phyloP scores from a whole-genome alignment of 768 basidiomycete species.

The Boletus tomentosulus region DNA sequence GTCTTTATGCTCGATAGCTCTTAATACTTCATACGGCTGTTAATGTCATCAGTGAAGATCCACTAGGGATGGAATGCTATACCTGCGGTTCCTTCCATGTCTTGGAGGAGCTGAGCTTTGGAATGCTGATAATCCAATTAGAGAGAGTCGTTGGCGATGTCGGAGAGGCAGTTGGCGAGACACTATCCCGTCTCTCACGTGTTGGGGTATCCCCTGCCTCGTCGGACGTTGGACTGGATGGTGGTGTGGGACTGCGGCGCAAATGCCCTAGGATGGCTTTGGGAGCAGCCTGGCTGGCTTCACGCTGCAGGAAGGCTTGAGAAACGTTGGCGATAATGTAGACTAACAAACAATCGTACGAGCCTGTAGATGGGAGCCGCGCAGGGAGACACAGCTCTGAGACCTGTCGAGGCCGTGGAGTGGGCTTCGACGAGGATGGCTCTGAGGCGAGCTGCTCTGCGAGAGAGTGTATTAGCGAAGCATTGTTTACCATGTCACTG shows the following conservation, averaged over 20 bases:
- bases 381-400: constrained; percentile 60
- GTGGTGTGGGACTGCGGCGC: constrained; percentile 41
- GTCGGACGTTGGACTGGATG: constrained; percentile 22
- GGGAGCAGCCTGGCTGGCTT: constrained; percentile 59
- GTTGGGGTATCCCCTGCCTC: constrained; percentile 13
- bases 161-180: constrained; percentile 18
- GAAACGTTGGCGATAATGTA: constrained; percentile 22
- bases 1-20: constrained; percentile 83
- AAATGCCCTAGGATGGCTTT: constrained; percentile 54
- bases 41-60: background rate
- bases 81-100: constrained; percentile 57
- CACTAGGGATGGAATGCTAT: constrained; percentile 4
- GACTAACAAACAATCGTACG: constrained; percentile 20
- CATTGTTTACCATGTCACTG: constrained; percentile 52
- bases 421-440: constrained; percentile 15
- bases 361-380: constrained; percentile 65
- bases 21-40: constrained; percentile 65
- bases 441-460: constrained; percentile 24
- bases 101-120: constrained; percentile 10
- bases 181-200: constrained; percentile 10
- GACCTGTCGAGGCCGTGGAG: constrained; percentile 37
- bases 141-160: constrained; percentile 18
- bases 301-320: constrained; percentile 66
- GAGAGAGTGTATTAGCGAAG: constrained; percentile 28
- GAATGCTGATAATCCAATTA: constrained; percentile 13